A percentile compares a stretch with the other conserved stretches of the same genome.
phyloP scores from a whole-genome alignment of 352 stramenopile species.

The Globisporangium lucens region DNA sequence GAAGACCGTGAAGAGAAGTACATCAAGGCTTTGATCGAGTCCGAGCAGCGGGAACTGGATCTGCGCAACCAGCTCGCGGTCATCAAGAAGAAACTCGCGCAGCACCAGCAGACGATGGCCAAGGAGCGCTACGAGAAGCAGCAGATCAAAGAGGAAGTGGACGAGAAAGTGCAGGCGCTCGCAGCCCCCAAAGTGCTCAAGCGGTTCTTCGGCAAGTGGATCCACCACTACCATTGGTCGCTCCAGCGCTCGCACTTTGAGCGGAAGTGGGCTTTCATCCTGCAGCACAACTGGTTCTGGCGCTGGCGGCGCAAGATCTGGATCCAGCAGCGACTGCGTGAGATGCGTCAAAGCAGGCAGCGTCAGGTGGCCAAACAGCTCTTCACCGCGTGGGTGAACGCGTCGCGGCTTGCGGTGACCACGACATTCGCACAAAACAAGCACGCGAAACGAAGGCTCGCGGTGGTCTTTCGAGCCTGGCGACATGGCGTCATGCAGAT shows the following conservation, averaged over 20 bases:
- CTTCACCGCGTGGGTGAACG: conserved; percentile 56
- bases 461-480: conserved; percentile 39
- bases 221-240: conserved; percentile 48
- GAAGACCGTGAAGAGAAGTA: conserved; percentile 72
- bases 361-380: conserved; percentile 24
- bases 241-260: conserved; percentile 45
- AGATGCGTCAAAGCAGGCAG: conserved; percentile 24
- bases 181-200: conserved; percentile 50
- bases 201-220: conserved; percentile 61
- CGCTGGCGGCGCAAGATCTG: conserved; percentile 51
- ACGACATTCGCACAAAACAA: conserved; percentile 28
- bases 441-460: conserved; percentile 25
- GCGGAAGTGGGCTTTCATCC: conserved; percentile 42
- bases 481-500: conserved; percentile 14
- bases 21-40: conserved; percentile 72
- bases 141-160: conserved; percentile 56
- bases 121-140: conserved; percentile 44
- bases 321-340: conserved; percentile 40
- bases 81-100: conserved; percentile 43
- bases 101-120: conserved; percentile 36
- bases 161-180: conserved; percentile 33
- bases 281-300: conserved; percentile 66
- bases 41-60: conserved; percentile 70
- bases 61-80: conserved; percentile 44
- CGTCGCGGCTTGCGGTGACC: conserved; percentile 53